Evolutionary conservation across 2,329 filamentous ascomycete genomes (phyloP).

Genomic region (Cladosporium halotolerans): DNA sequence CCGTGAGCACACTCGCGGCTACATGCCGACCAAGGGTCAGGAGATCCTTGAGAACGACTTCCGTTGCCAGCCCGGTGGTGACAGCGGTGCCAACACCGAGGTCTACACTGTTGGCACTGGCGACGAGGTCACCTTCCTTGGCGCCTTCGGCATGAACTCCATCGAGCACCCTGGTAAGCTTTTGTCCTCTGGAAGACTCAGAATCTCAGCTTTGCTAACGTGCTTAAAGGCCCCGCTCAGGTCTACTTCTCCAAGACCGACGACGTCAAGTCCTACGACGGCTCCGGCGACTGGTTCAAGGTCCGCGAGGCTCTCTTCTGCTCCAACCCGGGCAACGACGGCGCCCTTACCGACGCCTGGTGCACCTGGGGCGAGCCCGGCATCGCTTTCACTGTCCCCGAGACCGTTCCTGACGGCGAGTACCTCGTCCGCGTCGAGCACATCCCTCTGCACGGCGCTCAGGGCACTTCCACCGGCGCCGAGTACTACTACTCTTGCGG

Average conservation of each 20-base stretch:
- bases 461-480: slow-evolving; percentile 23
- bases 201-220: neutral
- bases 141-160: slow-evolving; percentile 11
- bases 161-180: slow-evolving; percentile 22
- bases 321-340: slow-evolving; percentile 1
- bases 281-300: slow-evolving; percentile 20
- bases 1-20: slow-evolving; percentile 25
- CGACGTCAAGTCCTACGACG: slow-evolving; percentile 13
- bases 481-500: slow-evolving; percentile 35
- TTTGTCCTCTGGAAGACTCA: neutral
- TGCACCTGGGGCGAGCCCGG: slow-evolving; percentile 12
- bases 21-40: slow-evolving; percentile 25
- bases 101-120: slow-evolving; percentile 23
- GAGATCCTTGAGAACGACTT: slow-evolving; percentile 27
- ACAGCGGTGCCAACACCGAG: slow-evolving; percentile 27
- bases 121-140: slow-evolving; percentile 17
- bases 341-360: slow-evolving; percentile 12
- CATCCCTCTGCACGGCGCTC: slow-evolving; percentile 50
- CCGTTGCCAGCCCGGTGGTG: slow-evolving; percentile 17
- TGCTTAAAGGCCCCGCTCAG: slow-evolving; percentile 2
- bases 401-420: slow-evolving; percentile 47
- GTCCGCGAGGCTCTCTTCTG: slow-evolving; percentile 14
- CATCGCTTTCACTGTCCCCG: slow-evolving; percentile 36
- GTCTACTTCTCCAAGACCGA: slow-evolving; percentile 24
- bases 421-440: slow-evolving; percentile 52